A percentile compares a stretch with the other conserved stretches of the same genome.
Conservation (phyloP, 345 rosid species). For the Sonneratia alba region DNA sequence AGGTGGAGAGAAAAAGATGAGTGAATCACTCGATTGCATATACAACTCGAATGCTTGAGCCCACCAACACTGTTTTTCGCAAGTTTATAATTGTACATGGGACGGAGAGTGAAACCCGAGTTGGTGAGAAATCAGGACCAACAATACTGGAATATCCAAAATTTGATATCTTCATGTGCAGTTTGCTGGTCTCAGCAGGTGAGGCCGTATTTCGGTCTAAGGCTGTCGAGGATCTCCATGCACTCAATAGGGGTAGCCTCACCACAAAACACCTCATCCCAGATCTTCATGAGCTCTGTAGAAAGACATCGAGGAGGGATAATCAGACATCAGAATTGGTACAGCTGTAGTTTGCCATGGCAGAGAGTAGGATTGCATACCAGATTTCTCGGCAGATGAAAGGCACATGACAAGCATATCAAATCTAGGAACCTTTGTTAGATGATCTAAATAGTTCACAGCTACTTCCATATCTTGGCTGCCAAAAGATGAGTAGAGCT, state of each 20-base stretch:
- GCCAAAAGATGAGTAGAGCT: conserved; percentile 15
- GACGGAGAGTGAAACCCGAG: too few species aligned
- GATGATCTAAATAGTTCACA: conserved; percentile 54
- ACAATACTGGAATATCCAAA: neutral
- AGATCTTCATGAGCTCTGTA: conserved; percentile 63
- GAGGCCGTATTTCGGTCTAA: conserved; percentile 42
- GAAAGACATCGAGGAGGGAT: conserved; percentile 1
- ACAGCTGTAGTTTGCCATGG: neutral
- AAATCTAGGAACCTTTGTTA: conserved; percentile 85
- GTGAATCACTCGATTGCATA: too few species aligned
- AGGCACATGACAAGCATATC: conserved; percentile 68
- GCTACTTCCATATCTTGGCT: conserved; percentile 72
- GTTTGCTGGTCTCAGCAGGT: conserved; percentile 1
- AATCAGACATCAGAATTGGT: neutral
- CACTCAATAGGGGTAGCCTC: conserved; percentile 54
- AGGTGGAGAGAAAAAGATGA: too few species aligned
- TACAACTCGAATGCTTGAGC: too few species aligned
- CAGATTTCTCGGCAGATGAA: conserved; percentile 56
- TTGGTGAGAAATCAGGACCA: too few species aligned
- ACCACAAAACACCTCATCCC: conserved; percentile 58
- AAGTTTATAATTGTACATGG: neutral
- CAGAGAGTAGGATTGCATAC: conserved; percentile 26
- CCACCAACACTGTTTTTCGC: neutral
- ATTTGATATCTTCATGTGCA: neutral
- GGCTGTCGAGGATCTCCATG: conserved; percentile 48